Base-by-base conservation (phyloP, 2,329 filamentous ascomycete genomes). In the Trichoderma lentiforme region DNA sequence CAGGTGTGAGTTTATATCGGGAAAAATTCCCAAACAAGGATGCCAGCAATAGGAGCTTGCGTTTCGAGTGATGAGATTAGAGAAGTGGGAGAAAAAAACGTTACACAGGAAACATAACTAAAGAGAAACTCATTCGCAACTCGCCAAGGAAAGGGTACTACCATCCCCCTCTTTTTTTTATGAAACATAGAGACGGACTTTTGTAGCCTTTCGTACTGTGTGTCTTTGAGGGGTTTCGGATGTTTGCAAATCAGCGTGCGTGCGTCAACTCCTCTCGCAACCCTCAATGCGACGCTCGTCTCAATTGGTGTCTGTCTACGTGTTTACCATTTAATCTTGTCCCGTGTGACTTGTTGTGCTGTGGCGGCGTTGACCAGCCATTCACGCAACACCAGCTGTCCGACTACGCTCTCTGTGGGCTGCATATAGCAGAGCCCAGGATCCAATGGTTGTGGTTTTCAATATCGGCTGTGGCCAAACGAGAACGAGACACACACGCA, bases 331-430 rank as follows among this genome's bases (percentile, higher is more conserved):
- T 47, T 34, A 12, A 21, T 34, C 30, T 34, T 47, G 14, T 30
- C 28, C 65, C 53, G 36, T 60, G 53, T 68, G 65, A 34, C 64
- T 32, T 28, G 65, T n/a, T 36, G 34, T 47, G 64, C 24, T 21
- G 51, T 12, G 51, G n/a, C 56, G 26, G 56, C 58, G 34, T 71
- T 65, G 61, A 71, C 61, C 36, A 62, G 47, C 70, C 70, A 71
- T 32, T 71, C 70, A 67, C 26, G 51, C 63, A 72, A 69, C 70
- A 61, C 53, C 63, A 68, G 63, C 63, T 72, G 64, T 61, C 70
- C 51, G 39, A 47, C 56, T 30, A 43, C 18, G 18, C 43, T 51
- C 51, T 28, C 18, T 12, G 21, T 39, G 64, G 24, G 32, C 64
- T 58, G 51, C 64, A 67, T 67, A 47, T n/a, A n/a, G 51, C 24